Evolutionary conservation across 2,329 filamentous ascomycete genomes (phyloP).

Genomic region (Colletotrichum sp.): DNA sequence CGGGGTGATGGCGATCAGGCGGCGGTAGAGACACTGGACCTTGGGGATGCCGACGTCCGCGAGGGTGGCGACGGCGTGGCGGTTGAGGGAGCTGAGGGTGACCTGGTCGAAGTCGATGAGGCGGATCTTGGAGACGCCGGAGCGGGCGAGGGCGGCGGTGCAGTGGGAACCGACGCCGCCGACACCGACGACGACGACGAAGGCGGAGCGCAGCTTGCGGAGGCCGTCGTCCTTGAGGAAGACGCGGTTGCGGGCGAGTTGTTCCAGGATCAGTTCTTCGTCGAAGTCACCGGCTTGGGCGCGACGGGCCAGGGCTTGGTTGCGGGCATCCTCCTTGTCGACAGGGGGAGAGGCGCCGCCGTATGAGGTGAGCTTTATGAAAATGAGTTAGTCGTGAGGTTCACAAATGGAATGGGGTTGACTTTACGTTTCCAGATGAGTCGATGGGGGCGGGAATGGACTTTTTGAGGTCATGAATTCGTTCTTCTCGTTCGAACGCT

Average conservation of each 20-base stretch:
- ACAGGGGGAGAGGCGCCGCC: slow-evolving; percentile 55
- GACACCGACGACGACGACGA: slow-evolving; percentile 89
- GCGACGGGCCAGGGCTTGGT: slow-evolving; percentile 61
- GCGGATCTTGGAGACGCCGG: slow-evolving; percentile 85
- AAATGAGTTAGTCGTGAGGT: slow-evolving; percentile 23
- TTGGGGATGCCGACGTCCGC: slow-evolving; percentile 94
- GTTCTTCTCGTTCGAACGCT: slow-evolving; percentile 58
- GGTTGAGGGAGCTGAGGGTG: slow-evolving; percentile 89
- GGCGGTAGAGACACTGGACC: slow-evolving; percentile 80
- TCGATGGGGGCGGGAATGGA: slow-evolving; percentile 56
- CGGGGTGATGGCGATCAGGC: slow-evolving; percentile 85
- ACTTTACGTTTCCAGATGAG: slow-evolving; percentile 33
- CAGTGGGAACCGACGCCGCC: slow-evolving; percentile 96
- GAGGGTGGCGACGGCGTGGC: slow-evolving; percentile 93
- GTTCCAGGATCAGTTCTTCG: slow-evolving; percentile 88
- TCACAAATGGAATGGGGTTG: neutral
- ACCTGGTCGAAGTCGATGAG: slow-evolving; percentile 98
- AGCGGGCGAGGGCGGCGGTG: slow-evolving; percentile 82
- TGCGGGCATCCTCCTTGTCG: slow-evolving; percentile 67
- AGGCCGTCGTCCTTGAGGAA: slow-evolving; percentile 88
- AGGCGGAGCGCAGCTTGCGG: slow-evolving; percentile 77
- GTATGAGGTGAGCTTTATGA: slow-evolving; percentile 62
- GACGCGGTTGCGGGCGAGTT: slow-evolving; percentile 89
- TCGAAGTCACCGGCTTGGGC: slow-evolving; percentile 70
- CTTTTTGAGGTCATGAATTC: slow-evolving; percentile 61